Conservation (phyloP, 805 yeast genomes). For the Saccharomycopsis amapae region DNA sequence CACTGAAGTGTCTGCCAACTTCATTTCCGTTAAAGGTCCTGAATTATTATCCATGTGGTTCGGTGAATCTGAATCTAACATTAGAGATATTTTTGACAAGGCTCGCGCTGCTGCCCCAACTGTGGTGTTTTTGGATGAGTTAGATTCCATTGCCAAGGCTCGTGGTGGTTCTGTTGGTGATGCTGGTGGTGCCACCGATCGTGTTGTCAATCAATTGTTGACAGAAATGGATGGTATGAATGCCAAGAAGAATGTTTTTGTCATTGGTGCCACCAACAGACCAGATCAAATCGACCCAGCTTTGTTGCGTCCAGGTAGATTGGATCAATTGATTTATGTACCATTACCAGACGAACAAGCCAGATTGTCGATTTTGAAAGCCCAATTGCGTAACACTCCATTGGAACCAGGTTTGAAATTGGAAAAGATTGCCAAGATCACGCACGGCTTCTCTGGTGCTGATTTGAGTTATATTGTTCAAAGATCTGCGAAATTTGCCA, state of each 20-base stretch:
- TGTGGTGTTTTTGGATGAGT: conserved; percentile 95
- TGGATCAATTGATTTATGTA: conserved; percentile 96
- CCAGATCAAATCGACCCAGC: conserved; percentile 99
- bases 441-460: conserved; percentile 99
- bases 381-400: conserved; percentile 98
- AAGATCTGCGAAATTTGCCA: conserved; percentile 98
- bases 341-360: conserved; percentile 97
- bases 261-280: conserved; percentile 98
- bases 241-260: conserved; percentile 97
- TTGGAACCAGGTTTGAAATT: conserved; percentile 94
- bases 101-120: conserved; percentile 99
- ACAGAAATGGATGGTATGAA: conserved; percentile 99
- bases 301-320: conserved; percentile 95
- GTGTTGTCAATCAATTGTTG: conserved; percentile 91
- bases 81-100: conserved; percentile 95
- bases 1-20: conserved; percentile 96
- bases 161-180: conserved; percentile 90
- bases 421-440: conserved; percentile 80
- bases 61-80: conserved; percentile 96
- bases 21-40: conserved; percentile 95
- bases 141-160: conserved; percentile 95
- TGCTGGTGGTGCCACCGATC: conserved; percentile 95
- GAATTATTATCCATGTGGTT: conserved; percentile 98
- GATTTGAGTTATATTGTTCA: conserved; percentile 95
- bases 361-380: conserved; percentile 84